phyloP scores from a whole-genome alignment of 495 filamentous ascomycete genomes.

The Lophium mytilinum region DNA sequence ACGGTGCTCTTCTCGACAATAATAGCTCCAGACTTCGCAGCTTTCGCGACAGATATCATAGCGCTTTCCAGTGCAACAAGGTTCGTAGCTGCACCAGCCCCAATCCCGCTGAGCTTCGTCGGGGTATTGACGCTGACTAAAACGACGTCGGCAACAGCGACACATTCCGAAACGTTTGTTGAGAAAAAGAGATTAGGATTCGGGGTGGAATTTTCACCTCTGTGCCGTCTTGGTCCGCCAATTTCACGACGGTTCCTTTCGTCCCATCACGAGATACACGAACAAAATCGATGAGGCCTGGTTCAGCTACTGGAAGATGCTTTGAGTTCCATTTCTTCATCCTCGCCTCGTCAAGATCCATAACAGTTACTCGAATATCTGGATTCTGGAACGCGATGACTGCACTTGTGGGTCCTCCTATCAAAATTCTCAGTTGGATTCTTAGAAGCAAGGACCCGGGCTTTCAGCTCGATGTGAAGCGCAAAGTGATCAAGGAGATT shows the following conservation, averaged over 20 bases:
- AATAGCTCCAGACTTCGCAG: not conserved
- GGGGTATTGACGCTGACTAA: constrained; percentile 3
- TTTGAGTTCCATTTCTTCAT: not conserved
- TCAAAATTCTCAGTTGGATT: not conserved
- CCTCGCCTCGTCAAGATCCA: not conserved
- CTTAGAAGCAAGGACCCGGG: too few species aligned
- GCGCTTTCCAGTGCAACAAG: not conserved
- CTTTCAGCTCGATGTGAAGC: too few species aligned
- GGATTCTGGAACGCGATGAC: not conserved
- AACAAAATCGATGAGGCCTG: not conserved
- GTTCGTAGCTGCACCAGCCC: not conserved
- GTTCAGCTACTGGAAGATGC: not conserved
- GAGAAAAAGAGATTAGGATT: not conserved
- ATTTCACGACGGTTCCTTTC: not conserved
- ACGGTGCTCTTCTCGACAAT: constrained; percentile 7
- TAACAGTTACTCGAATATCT: not conserved
- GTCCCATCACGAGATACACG: not conserved
- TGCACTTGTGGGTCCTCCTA: not conserved
- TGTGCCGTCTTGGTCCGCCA: not conserved
- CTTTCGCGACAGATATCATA: not conserved
- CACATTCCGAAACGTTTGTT: not conserved
- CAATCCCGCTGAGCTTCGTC: not conserved
- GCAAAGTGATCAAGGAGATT: not conserved
- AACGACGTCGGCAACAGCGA: constrained; percentile 1
- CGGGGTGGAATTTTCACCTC: not conserved